Base-by-base conservation (phyloP, 2,329 filamentous ascomycete species). In the Sclerotinia borealis region DNA sequence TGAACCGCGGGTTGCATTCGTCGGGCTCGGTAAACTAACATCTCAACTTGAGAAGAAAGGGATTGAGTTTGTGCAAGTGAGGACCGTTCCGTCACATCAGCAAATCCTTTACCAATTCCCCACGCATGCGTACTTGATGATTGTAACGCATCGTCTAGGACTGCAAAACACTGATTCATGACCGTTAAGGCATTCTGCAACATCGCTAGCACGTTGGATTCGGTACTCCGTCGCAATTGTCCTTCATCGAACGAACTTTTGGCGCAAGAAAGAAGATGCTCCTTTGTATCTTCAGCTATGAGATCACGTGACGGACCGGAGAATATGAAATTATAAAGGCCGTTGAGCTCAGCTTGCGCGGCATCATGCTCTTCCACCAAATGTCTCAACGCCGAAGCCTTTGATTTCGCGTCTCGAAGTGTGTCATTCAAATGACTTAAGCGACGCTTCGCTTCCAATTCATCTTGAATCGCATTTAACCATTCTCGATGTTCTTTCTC, bases 401-500 rank as follows among this genome's bases (percentile, higher is more conserved):
- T 5, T 73, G 75, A 19, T 68, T 65, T 22, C 74, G 81, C 81
- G 3, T 79, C 74, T 0, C 71, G 64, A 1, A 80, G 74, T 62
- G 79, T 77, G 1, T 63, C 62, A 8, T 74, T 71, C 1, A 84
- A 69, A 59, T 75, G 74, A 15, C 22, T 10, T 9, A 61, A 19
- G 22, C 41, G 48, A 31, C 59, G 48, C 2, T 76, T 73, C 45
- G 78, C 76, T 59, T 77, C 69, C 49, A 79, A 76, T 47, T 78
- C 76, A 41, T 79, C 73, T 65, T 83, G 79, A 55, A 82, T 75
- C 0, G 78, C 81, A 37, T 81, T 78, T 37, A 82, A 77, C 69
- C 83, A 85, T 65, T 84, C 82, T 48, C 75, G 73, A 70, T 84
- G 82, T 71, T 84, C 82, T 64, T 80, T 81, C 60, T 78, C 77